Percentiles rank a stretch among this genome's conserved stretches.
Conservation (phyloP, 495 filamentous ascomycete species). For the Aspergillus bertholletiae region DNA sequence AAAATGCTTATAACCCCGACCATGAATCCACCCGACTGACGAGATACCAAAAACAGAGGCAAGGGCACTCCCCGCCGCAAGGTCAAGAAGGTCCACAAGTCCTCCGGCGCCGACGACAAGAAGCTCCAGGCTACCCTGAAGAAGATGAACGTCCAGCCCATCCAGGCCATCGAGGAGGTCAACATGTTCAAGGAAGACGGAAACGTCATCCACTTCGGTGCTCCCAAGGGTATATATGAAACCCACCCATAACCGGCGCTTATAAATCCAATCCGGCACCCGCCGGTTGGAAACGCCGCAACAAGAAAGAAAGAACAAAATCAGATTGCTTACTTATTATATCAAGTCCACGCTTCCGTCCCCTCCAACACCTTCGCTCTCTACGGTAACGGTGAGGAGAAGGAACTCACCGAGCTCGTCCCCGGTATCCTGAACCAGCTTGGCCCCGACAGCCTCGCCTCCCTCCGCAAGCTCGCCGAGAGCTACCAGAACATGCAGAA, state of each 20-base stretch:
- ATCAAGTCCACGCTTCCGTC: constrained; percentile 95
- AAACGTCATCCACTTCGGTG: constrained; percentile 98
- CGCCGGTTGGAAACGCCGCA: too few relatives aligned
- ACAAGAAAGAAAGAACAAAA: too few relatives aligned
- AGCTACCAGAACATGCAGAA: constrained; percentile 99
- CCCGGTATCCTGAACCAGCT: constrained; percentile 99
- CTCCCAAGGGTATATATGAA: constrained; percentile 77
- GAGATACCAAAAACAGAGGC: constrained; percentile 55
- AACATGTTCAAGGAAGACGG: constrained; percentile 99
- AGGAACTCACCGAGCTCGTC: constrained; percentile 98
- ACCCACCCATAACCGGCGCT: background rate
- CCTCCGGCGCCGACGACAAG: constrained; percentile 92
- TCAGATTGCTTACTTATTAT: too few relatives aligned
- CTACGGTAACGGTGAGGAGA: constrained; percentile 98
- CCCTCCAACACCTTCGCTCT: constrained; percentile 98
- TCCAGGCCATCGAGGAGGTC: constrained; percentile 98
- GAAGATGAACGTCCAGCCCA: constrained; percentile 95
- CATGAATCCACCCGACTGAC: constrained; percentile 7
- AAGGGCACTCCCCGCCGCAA: constrained; percentile 98
- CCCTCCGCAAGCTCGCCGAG: constrained; percentile 95
- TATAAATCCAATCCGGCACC: too few relatives aligned
- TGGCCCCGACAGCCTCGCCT: constrained; percentile 95
- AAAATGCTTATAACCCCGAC: too few relatives aligned
- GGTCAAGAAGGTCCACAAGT: constrained; percentile 95
- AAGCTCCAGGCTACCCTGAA: constrained; percentile 93